phyloP scores from a whole-genome alignment of 768 basidiomycete genomes.

The Collybia sordida region DNA sequence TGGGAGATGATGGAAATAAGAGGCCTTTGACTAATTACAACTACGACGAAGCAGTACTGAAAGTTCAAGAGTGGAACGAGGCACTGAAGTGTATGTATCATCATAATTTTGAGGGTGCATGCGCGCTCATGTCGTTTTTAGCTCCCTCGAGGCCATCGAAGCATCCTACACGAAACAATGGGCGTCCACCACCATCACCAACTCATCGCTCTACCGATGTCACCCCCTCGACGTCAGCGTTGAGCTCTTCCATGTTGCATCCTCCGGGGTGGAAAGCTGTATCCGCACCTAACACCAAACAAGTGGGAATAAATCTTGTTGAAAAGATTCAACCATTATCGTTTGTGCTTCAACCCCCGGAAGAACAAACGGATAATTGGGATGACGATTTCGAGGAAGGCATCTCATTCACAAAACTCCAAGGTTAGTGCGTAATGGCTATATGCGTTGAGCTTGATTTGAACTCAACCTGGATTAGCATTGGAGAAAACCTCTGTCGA shows the following conservation, averaged over 20 bases:
- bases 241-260: slow-evolving; percentile 25
- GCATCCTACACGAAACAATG: slow-evolving; percentile 48
- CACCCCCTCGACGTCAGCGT: slow-evolving; percentile 27
- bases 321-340: slow-evolving; percentile 64
- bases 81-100: slow-evolving; percentile 77
- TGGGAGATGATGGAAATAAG: slow-evolving; percentile 33
- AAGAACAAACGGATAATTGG: slow-evolving; percentile 95
- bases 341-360: slow-evolving; percentile 68
- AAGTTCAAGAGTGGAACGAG: slow-evolving; percentile 99
- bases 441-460: no score
- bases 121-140: slow-evolving; percentile 22
- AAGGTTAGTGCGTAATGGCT: slow-evolving; percentile 36
- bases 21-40: slow-evolving; percentile 75
- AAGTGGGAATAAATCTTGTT: slow-evolving; percentile 37
- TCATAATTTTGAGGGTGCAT: slow-evolving; percentile 8
- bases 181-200: slow-evolving; percentile 40
- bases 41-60: slow-evolving; percentile 90
- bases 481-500: slow-evolving; percentile 60
- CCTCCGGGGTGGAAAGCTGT: slow-evolving; percentile 34
- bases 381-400: slow-evolving; percentile 98
- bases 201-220: slow-evolving; percentile 40
- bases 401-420: slow-evolving; percentile 83
- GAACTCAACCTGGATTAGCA: slow-evolving; percentile 33
- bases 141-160: slow-evolving; percentile 78
- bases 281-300: slow-evolving; percentile 30